Evolutionary conservation across 768 basidiomycete genomes (phyloP), one percentile per base, ranked within the genome.

Genomic region (Clavulina sp.): DNA sequence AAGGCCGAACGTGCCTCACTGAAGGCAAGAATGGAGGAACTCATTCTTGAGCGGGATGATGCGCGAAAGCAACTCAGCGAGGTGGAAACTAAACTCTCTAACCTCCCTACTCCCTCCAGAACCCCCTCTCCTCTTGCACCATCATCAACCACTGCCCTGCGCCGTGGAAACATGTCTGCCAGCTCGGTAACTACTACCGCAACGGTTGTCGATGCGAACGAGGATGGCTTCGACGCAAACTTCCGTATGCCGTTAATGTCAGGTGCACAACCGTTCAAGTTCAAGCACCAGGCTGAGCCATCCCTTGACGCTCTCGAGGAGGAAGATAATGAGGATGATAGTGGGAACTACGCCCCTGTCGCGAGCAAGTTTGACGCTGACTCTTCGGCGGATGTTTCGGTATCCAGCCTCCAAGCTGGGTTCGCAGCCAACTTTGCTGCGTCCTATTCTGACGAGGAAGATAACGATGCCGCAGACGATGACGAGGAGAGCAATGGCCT

Each of bases 11-110:
- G 48, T 18, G 32, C 18, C 7, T 29, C 48, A 7, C 7, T 49
- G 29, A 16, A 31, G 7, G 16, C 13, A 13, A 28, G 62, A 47
- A 60, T 63, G 21, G 56, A 50, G 33, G 57, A 60, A 51, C 61
- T 56, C 47, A 44, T 59, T 30, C 51, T 41, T n/a, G 52, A 58
- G 51, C 50, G 60, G 21, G 56, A 57, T 31, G 26, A 55, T 9
- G 29, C 57, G 30, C 33, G 56, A 16, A 53, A 54, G 34, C 51
- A 57, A 36, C 47, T 46, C 26, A 52, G 48, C 28, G 34, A 53
- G 34, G n/a, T n/a, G n/a, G n/a, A n/a, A n/a, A n/a, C n/a, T n/a
- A n/a, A n/a, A n/a, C n/a, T n/a, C n/a, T n/a, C n/a, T n/a, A n/a
- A n/a, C n/a, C n/a, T n/a, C n/a, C n/a, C n/a, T n/a, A n/a, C n/a